Percentiles rank a stretch among this genome's conserved stretches.
phyloP scores from a whole-genome alignment of 352 stramenopile species.

The Aphanomyces euteiches region DNA sequence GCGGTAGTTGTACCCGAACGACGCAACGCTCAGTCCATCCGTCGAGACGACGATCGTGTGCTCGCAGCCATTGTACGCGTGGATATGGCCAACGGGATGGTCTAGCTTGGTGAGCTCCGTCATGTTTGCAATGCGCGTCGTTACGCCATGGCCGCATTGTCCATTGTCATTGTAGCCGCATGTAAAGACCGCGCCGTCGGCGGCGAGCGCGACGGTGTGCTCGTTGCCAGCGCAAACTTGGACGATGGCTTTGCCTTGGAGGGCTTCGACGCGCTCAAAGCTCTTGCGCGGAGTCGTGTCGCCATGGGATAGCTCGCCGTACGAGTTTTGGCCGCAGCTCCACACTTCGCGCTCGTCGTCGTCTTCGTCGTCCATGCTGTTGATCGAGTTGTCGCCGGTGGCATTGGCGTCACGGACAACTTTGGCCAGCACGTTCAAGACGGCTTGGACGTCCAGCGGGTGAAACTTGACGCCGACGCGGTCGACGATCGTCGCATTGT shows the following conservation, averaged over 20 bases:
- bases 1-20: constrained; percentile 91
- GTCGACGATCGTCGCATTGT: constrained; percentile 27
- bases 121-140: constrained; percentile 66
- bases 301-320: constrained; percentile 89
- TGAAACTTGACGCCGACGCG: constrained; percentile 37
- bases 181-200: constrained; percentile 73
- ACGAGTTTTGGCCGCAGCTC: constrained; percentile 93
- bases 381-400: background rate
- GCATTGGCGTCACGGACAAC: constrained; percentile 34
- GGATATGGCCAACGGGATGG: constrained; percentile 59
- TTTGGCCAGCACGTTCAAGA: constrained; percentile 45
- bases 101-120: constrained; percentile 67
- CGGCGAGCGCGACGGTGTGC: constrained; percentile 81
- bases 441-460: constrained; percentile 37
- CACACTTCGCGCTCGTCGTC: constrained; percentile 84
- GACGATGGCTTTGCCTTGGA: constrained; percentile 74
- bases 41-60: constrained; percentile 82
- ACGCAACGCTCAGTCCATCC: constrained; percentile 64
- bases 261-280: constrained; percentile 66
- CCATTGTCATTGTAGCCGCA: constrained; percentile 94
- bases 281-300: constrained; percentile 82
- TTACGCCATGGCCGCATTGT: constrained; percentile 87
- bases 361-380: background rate
- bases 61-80: constrained; percentile 93
- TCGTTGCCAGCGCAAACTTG: constrained; percentile 90